Base-by-base conservation (phyloP, 164 flowering plant species). In the Akebia trifoliata region DNA sequence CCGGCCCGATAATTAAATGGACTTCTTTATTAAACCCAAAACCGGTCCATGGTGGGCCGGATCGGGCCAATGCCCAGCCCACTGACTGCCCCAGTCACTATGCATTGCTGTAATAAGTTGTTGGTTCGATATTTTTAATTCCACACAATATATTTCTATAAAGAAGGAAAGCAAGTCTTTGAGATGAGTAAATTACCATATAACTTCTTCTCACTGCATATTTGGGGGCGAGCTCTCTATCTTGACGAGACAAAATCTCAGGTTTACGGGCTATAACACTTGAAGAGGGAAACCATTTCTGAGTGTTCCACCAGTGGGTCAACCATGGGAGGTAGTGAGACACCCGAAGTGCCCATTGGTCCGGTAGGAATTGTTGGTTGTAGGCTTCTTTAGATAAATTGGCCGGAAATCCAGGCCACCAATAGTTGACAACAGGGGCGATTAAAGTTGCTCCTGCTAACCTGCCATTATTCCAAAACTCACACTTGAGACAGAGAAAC, bases 291-390 rank as follows among this genome's bases (percentile, higher is more conserved):
- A 87, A 78, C 78, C 75, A 81, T 53, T 77, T 84, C 59, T 81
- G 89, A 32, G 87, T 79, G 76, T 82, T 81, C 94, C 94, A 86
- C 90, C 87, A 86, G 71, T 86, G 69, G 25, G 78, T 76, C 22
- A 86, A 82, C 81, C 84, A 86, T 11, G 94, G 94, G 4, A 72
- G 17, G 38, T 87, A 73, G 62, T 84, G 90, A 61, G 72, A 67
- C 30, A 85, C 78, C 30, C 86, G 64, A 18, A 80, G 63, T 0
- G 79, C 39, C 85, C 86, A 79, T 52, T 75, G 90, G 65, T 88
- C 93, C 31, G 51, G 73, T n/a, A 20, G 48, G 4, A 64, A 35
- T 46, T 76, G 85, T 42, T 56, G 50, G 35, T 62, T 4, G 58
- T 67, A 84, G 24, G 74, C 86, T 64, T 83, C 84, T 12, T 35